phyloP scores from a whole-genome alignment of 371 early-diverging fungal genomes.

The Mortierella sp. region DNA sequence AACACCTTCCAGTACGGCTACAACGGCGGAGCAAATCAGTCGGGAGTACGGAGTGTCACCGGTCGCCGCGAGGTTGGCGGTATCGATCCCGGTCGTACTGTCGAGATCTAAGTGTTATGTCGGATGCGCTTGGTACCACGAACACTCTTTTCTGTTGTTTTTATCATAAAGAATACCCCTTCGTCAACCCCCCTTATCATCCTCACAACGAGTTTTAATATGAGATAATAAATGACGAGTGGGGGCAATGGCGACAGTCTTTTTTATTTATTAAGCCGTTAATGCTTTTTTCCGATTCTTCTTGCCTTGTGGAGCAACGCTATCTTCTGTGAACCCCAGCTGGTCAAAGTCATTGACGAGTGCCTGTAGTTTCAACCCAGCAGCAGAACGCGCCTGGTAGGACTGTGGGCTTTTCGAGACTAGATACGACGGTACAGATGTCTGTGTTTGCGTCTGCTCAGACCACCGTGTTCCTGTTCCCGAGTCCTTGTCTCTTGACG shows the following conservation, averaged over 20 bases:
- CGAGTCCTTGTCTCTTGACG: not conserved
- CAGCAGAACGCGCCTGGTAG: conserved; percentile 6
- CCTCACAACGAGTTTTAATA: not conserved
- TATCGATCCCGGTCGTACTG: conserved; percentile 43
- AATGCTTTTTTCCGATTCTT: conserved; percentile 14
- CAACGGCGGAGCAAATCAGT: conserved; percentile 70
- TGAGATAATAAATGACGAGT: not conserved
- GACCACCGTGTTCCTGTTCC: not conserved
- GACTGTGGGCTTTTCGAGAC: conserved; percentile 30
- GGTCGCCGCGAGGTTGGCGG: conserved; percentile 70
- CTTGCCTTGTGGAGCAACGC: not conserved
- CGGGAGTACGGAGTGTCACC: conserved; percentile 65
- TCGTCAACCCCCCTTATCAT: not conserved
- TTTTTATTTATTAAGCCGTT: not conserved
- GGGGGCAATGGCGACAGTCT: not conserved
- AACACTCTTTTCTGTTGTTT: not conserved
- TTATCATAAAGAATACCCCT: conserved; percentile 11
- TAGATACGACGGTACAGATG: not conserved
- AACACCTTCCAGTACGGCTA: conserved; percentile 73
- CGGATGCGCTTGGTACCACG: no score
- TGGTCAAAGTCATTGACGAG: conserved; percentile 37
- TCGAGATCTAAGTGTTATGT: conserved; percentile 25
- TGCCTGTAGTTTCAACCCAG: conserved; percentile 21
- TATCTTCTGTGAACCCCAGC: conserved; percentile 19
- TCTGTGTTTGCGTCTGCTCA: not conserved